Evolutionary conservation across 345 rosid genomes (phyloP), one percentile per base, ranked within the genome.

Genomic region (Noccaea bulbosa): DNA sequence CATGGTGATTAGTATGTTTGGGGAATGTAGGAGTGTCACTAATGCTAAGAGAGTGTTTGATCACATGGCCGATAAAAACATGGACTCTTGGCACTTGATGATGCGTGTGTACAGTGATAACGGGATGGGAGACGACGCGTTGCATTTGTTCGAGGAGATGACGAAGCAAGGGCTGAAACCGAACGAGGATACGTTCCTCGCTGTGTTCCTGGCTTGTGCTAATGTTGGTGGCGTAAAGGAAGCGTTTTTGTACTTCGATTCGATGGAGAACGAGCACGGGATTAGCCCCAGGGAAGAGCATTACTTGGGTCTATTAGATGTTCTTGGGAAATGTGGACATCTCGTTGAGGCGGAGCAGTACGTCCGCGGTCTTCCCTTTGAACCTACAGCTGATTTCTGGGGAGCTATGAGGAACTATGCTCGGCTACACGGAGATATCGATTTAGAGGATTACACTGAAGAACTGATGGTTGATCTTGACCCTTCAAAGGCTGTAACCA

Each of bases 61-160:
- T 73, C 86, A 90, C 62, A 87, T 86, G 91, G 78, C 81, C 2
- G 84, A 83, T 35, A 87, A 86, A 75, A 60, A 86, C 68, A 84
- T 86, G 74, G 93, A 82, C 65, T 74, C 91, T 0, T 89, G 96
- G 96, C 89, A 86, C 82, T 73, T 78, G 81, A 83, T 85, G 89
- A 83, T 89, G 62, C 73, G 78, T 66, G 91, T 79, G 2, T 84
- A 82, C 74, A 87, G 86, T 11, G 75, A 77, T 67, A 90, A 87
- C 46, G 83, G 81, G 24, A 67, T 83, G 76, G 93, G 96, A 47
- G 93, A 90, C 63, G 88, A 84, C 11, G 91, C 91, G n/a, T 77
- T 86, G 86, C 83, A 78, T 77, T 53, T 87, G 80, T 90, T 83
- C n/a, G 91, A 86, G 38, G 85, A 84, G 68, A 83, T 90, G 93